These are phyloP conservation scores for Gypsophila paniculata DNA, from an alignment of 179 eudicot species.

Conservation along the genomic window DNA sequence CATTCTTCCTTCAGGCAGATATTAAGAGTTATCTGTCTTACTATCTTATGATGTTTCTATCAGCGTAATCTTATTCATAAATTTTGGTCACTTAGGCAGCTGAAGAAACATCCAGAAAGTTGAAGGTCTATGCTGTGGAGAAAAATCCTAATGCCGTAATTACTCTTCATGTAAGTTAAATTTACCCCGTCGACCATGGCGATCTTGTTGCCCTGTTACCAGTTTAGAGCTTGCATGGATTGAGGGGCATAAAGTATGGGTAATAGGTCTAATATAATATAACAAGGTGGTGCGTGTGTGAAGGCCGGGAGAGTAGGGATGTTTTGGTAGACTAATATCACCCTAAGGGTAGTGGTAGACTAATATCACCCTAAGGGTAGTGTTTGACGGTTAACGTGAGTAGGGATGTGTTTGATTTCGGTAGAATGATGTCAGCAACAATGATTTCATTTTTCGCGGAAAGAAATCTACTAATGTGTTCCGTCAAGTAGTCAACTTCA, in stretches of 20 bases:
- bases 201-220: too few species aligned
- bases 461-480: too few species aligned
- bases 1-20: slow-evolving; percentile 3
- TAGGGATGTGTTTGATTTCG: neutral
- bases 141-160: slow-evolving; percentile 96
- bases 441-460: too few species aligned
- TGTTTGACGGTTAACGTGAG: neutral
- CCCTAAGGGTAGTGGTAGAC: neutral
- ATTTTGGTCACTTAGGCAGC: slow-evolving; percentile 57
- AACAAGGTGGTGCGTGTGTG: neutral
- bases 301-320: neutral
- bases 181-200: neutral
- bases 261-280: too few species aligned
- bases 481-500: too few species aligned
- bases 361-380: neutral
- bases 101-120: slow-evolving; percentile 83
- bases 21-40: neutral
- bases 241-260: neutral
- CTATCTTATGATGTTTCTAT: neutral
- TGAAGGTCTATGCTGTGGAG: slow-evolving; percentile 95
- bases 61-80: slow-evolving; percentile 2
- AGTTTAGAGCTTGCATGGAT: neutral
- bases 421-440: neutral
- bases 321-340: neutral
- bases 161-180: slow-evolving; percentile 80